A percentile compares a stretch with the other conserved stretches of the same genome.
Evolutionary conservation across 1,284 basidiomycete genomes (phyloP).

Genomic region (Puccinia triticina): DNA sequence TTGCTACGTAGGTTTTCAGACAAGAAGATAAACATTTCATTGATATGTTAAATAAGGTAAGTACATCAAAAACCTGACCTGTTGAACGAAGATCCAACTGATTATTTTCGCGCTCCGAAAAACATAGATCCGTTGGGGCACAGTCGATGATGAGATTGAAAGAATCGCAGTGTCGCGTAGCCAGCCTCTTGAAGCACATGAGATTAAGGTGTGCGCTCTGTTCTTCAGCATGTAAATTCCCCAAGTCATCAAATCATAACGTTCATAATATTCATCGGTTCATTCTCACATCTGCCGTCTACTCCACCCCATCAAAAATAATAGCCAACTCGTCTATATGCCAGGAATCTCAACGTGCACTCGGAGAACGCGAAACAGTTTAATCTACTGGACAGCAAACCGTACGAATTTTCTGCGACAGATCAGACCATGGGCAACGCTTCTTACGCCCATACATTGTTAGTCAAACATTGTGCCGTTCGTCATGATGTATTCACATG

Average conservation of each 20-base stretch:
- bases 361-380: constrained; percentile 54
- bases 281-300: not conserved
- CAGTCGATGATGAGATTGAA: constrained; percentile 53
- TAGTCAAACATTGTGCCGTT: not conserved
- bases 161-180: constrained; percentile 53
- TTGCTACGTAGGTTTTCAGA: constrained; percentile 54
- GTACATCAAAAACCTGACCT: not conserved
- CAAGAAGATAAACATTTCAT: constrained; percentile 55
- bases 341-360: constrained; percentile 52
- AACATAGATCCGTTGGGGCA: constrained; percentile 53
- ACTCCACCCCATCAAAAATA: not conserved
- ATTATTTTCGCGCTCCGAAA: not conserved
- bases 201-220: constrained; percentile 46
- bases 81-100: not conserved
- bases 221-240: constrained; percentile 43
- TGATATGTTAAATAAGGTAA: constrained; percentile 54
- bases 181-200: constrained; percentile 46
- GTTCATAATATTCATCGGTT: not conserved
- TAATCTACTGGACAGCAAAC: constrained; percentile 48
- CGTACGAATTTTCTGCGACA: constrained; percentile 47
- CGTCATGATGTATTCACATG: not conserved
- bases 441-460: constrained; percentile 41
- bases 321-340: constrained; percentile 56
- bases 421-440: constrained; percentile 50
- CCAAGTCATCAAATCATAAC: constrained; percentile 17